A percentile compares a stretch with the other conserved stretches of the same genome.
phyloP scores from a whole-genome alignment of 2,329 filamentous ascomycete genomes.

The Ophiostoma tasmaniense region DNA sequence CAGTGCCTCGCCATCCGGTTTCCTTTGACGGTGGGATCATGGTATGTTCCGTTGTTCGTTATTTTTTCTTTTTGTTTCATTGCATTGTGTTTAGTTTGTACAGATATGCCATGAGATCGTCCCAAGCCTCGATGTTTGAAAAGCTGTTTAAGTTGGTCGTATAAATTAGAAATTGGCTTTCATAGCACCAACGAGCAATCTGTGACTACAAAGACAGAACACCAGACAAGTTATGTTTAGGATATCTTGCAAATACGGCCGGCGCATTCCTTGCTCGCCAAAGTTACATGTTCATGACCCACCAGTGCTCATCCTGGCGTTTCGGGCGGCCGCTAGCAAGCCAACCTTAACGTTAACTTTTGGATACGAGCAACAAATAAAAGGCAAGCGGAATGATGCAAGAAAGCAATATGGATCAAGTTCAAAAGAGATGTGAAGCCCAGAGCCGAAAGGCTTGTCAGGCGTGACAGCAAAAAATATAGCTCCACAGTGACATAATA shows the following conservation, averaged over 20 bases:
- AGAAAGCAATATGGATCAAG: neutral
- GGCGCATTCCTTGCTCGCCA: neutral
- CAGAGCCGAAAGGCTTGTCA: neutral
- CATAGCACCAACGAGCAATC: no score
- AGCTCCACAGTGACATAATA: neutral
- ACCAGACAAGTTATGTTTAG: no score
- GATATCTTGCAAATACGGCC: no score
- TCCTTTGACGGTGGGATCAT: neutral
- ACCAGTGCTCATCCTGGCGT: neutral
- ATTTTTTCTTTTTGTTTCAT: neutral
- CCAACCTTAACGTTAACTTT: constrained; percentile 5
- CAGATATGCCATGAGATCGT: no score
- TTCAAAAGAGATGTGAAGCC: neutral
- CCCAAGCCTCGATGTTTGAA: no score
- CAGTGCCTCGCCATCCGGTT: no score
- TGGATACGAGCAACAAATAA: neutral
- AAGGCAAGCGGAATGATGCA: neutral
- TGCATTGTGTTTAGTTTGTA: no score
- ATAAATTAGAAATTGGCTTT: no score
- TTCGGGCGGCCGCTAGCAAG: constrained; percentile 4
- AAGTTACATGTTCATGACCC: neutral
- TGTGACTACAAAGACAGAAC: no score
- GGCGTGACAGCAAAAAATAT: neutral
- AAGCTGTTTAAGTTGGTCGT: no score
- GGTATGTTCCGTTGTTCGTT: neutral